Evolutionary conservation across 2,329 filamentous ascomycete species (phyloP), one percentile per base, ranked within the genome.

Genomic region (Xylaria sp.): DNA sequence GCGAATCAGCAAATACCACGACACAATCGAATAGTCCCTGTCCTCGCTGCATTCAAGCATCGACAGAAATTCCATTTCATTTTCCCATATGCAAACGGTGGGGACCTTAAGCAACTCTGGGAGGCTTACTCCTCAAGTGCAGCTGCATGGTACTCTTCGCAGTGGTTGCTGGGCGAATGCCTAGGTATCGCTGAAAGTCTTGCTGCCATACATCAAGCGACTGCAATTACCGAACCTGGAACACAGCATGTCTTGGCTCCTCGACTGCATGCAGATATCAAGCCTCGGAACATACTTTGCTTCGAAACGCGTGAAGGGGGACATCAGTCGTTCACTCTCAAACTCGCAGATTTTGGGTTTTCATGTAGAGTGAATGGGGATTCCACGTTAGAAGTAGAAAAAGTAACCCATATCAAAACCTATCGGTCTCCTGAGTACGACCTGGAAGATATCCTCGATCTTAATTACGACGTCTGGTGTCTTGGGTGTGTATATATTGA

Each of bases 401-500:
- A 40, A 0, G 33, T 63, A 15, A 28, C 63, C 1, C 70, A 71
- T 40, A 65, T 62, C 1, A 68, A 71, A 49, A 72, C 69, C 11
- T 72, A 72, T 40, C 62, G 69, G 1, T 48, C 71, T 17, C 69
- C 71, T 0, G 71, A 72, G 26, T 56, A 65, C 23, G 65, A 71
- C 10, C 26, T 61, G 1, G 54, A 62, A 31, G 63, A 66, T 1
- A 1, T 1, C 0, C 11, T 72, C 4, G 13, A n/a, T 44, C 59
- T 64, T 1, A 58, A 67, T 2, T 70, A 60, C 31, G 74, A 76
- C 31, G 64, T 76, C 6, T 76, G 74, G 74, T 70, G 71, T 46
- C 67, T 75, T 10, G 74, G 70, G 0, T 76, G 73, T 63, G 66
- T 74, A 0, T 76, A 67, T n/a, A 61, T 76, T 0, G 74, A 72